Evolutionary conservation across 1,284 basidiomycete genomes (phyloP), one percentile per base, ranked within the genome.

Genomic region (Ustilago trichophora): DNA sequence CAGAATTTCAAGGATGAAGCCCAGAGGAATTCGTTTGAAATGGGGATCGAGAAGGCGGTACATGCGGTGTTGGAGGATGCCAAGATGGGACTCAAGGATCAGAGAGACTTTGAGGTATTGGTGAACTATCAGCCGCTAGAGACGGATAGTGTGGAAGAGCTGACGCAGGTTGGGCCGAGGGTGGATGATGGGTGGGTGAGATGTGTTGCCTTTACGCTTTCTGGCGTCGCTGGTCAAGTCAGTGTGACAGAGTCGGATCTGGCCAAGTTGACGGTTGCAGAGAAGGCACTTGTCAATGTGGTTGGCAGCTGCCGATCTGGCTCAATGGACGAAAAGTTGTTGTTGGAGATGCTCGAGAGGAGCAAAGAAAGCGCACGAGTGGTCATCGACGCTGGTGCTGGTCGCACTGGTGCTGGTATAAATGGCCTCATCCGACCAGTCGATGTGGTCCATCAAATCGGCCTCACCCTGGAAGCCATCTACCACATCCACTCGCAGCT

Each of bases 41-140:
- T 35, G 3, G 58, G 58, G 3, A 54, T 64, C 6, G 32, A 26
- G 22, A 36, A 15, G n/a, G 35, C 43, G 22, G 54, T 38, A 12
- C 21, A 19, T 10, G 56, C 55, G 22, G 59, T 73, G 1, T 10
- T 18, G 43, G 24, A 16, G 42, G 66, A 50, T 35, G 16, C 65
- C 22, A 12, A 21, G 32, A 33, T 22, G n/a, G 71, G 54, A 1
- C 5, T 55, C 29, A 33, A 29, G 6, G 71, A 75, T 33, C 73
- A 75, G 53, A 45, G 68, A 12, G 73, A 75, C 35, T 63, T 43
- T 26, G 15, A 48, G 13, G 65, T 75, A n/a, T 18, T 75, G 35
- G 71, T 63, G 31, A 63, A 57, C 36, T 62, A 71, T 19, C 58
- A 66, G 58, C 67, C 72, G 4, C 2, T 57, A 29, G 49, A 31